Base-by-base conservation (phyloP, 371 early-diverging fungal genomes). In the Mucor velutinosus region DNA sequence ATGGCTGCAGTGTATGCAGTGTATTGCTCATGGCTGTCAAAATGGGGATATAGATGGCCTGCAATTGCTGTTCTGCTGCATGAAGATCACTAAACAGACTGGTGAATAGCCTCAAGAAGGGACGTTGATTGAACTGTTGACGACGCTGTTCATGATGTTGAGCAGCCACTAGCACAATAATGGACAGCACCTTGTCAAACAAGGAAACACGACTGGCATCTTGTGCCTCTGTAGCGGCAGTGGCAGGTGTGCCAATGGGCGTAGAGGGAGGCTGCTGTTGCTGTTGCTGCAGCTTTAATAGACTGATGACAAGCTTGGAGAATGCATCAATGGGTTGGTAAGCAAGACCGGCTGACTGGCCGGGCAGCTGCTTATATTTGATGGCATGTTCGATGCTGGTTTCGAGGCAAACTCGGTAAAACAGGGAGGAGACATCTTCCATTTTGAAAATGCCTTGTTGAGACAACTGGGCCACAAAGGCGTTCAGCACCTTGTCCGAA, bases 401-500 rank as follows among this genome's bases (percentile, higher is more conserved):
- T 76, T 95, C 96, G 4, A 93, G 90, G 75, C 94, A 93, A 17
- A 93, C 87, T 1, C 97, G 88, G 86, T 95, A 95, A 77, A 98
- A 98, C 62, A 94, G 71, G 0, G 93, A 88, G 0, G 91, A 87
- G 11, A 89, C 85, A 37, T 92, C 89, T 25, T 93, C 93, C 43
- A 86, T 89, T 67, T 89, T 85, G 55, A 95, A 83, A 2, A 94
- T 89, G 29, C 89, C 88, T 53, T 92, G 92, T 60, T 94, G 91
- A 53, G 89, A 89, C 8, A 97, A 82, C 77, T 95, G 88, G 7
- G 69, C 60, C 35, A 93, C 82, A 72, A 89, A 94, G 2, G 80
- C 79, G 10, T 78, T 79, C 63, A 88, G 86, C 4, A 87, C 74
- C 59, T 92, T 89, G 58, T 95, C 96, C 45, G 85, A 91, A 7